Evolutionary conservation across 176 grass and related monocot genomes (phyloP), one percentile per base, ranked within the genome.

Genomic region (Avena atlantica): DNA sequence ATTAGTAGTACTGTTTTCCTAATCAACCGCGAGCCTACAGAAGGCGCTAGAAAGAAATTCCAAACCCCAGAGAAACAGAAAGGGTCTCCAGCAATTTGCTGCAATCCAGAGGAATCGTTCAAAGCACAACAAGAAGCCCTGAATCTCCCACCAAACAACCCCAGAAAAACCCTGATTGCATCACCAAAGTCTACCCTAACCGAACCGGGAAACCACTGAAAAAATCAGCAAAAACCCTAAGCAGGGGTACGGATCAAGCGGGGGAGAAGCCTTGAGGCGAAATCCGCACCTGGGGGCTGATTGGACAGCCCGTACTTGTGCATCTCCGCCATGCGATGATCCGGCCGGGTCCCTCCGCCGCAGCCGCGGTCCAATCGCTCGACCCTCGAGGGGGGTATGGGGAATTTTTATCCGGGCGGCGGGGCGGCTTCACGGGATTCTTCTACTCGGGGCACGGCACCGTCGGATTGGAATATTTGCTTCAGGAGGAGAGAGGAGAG

Each of bases 401-500:
- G 83, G 90, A 85, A 88, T 72, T 86, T 85, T n/a, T 88, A 20
- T 82, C 81, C 36, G 78, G 55, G 55, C 70, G 52, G 71, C 45
- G 82, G 76, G 68, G 74, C 34, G 15, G 72, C 81, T 70, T 85
- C 90, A 77, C 81, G 77, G 71, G 86, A 86, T 81, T 71, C 52
- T 62, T 71, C 44, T 31, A 17, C 74, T 77, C 74, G 48, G 29
- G 45, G 44, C 90, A 85, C 76, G 63, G 12, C 86, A 64, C 86
- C 90, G 90, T 91, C 86, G 78, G 86, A 73, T 82, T 91, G 86
- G 90, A 91, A 91, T 88, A 86, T 88, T 86, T 91, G 83, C 82
- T 56, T 25, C 78, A 23, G 40, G 25, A n/a, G 51, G 53, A 50
- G 12, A 79, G n/a, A 72, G 80, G 80, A 52, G 82, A 85, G 82